Evolutionary conservation across 73 alveolate genomes (phyloP).

Genomic region (Symbiodinium pilosum): DNA sequence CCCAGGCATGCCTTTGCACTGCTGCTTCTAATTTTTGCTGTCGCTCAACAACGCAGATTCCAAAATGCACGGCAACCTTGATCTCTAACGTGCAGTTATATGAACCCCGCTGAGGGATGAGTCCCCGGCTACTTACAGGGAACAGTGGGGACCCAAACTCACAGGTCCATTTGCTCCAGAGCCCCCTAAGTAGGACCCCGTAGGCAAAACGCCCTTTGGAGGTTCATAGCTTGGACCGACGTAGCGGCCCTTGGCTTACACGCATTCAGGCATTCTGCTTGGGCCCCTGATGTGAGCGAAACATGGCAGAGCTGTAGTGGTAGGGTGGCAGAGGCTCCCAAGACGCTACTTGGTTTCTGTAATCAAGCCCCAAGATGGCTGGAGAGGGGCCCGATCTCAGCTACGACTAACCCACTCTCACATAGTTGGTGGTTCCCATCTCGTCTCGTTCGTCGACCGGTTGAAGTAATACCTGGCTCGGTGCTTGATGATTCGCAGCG

Average conservation of each 20-base stretch:
- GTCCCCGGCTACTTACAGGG: background rate
- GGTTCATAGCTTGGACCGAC: slow-evolving; percentile 1
- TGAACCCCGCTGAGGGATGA: slow-evolving; percentile 15
- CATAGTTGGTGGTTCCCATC: slow-evolving; percentile 80
- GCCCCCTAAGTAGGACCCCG: too few relatives aligned
- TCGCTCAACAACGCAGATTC: slow-evolving; percentile 1
- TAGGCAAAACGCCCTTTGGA: background rate
- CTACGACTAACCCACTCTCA: slow-evolving; percentile 17
- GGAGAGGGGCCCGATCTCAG: slow-evolving; percentile 14
- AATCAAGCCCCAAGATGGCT: background rate
- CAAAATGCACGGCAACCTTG: slow-evolving; percentile 21
- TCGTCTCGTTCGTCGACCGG: slow-evolving; percentile 38
- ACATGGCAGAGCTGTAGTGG: background rate
- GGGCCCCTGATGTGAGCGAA: slow-evolving; percentile 1
- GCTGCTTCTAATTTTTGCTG: too few relatives aligned
- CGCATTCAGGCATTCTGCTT: background rate
- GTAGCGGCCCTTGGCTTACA: background rate
- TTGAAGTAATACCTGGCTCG: slow-evolving; percentile 28
- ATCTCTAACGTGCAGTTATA: background rate
- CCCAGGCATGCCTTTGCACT: too few relatives aligned
- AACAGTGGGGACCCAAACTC: too few relatives aligned
- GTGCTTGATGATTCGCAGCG: background rate
- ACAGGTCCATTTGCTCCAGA: too few relatives aligned
- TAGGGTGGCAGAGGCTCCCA: background rate
- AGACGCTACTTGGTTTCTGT: background rate